phyloP scores from a whole-genome alignment of 768 basidiomycete genomes.

The Mycena filopes region DNA sequence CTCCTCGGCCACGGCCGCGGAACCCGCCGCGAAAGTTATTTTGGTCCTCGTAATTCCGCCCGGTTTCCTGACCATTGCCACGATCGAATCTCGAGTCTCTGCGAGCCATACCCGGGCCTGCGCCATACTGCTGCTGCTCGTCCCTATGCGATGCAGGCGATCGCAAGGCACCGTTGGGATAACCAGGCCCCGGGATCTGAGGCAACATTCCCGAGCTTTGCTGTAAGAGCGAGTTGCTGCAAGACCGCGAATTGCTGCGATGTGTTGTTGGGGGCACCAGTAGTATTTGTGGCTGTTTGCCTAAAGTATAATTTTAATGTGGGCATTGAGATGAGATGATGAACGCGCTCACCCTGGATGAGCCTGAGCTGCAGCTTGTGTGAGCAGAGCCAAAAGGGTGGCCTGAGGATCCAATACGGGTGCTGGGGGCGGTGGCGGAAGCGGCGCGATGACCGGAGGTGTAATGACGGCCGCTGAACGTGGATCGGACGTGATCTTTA shows the following conservation, averaged over 20 bases:
- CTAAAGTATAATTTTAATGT: conserved; percentile 43
- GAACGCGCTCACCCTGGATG: conserved; percentile 47
- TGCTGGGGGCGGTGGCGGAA: conserved; percentile 41
- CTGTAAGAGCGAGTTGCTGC: conserved; percentile 79
- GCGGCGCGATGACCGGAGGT: conserved; percentile 34
- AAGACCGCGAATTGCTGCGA: conserved; percentile 74
- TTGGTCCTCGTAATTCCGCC: conserved; percentile 61
- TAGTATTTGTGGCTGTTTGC: conserved; percentile 72
- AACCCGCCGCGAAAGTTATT: conserved; percentile 64
- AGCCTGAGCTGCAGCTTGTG: conserved; percentile 60
- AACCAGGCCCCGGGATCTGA: conserved; percentile 43
- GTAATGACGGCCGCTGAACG: conserved; percentile 42
- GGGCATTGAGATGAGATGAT: neutral
- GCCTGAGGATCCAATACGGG: conserved; percentile 64
- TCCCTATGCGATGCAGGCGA: conserved; percentile 54
- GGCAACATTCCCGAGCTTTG: conserved; percentile 51
- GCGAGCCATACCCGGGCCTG: conserved; percentile 36
- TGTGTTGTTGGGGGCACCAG: conserved; percentile 51
- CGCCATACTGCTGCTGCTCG: conserved; percentile 54
- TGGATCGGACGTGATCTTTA: conserved; percentile 53
- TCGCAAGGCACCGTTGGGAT: conserved; percentile 45
- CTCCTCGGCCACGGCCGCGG: conserved; percentile 70
- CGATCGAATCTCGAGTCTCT: conserved; percentile 58
- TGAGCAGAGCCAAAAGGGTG: conserved; percentile 74
- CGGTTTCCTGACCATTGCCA: conserved; percentile 62